Evolutionary conservation across 2,329 filamentous ascomycete genomes (phyloP), one percentile per base, ranked within the genome.

Genomic region (Xylaria sp.): DNA sequence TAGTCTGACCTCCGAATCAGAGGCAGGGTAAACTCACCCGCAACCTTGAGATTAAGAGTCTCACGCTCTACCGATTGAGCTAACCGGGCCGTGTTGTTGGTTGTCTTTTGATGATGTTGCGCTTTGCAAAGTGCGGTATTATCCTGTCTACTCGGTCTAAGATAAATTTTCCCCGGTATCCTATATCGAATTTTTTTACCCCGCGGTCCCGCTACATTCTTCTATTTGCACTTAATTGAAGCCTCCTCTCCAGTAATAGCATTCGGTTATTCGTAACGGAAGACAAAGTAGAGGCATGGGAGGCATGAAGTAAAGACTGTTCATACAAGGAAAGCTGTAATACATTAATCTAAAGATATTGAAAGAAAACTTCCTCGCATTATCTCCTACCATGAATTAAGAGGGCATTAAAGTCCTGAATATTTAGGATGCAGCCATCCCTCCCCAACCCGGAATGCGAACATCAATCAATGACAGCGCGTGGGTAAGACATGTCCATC

Each of bases 51-150:
- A 86, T 84, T 82, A 83, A 83, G 88, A 90, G 88, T 89, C 87
- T 89, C 84, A 89, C 87, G 87, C 87, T 90, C 87, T 90, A 89
- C 86, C 85, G 85, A 88, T 88, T 88, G 86, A 88, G 86, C 86
- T 88, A 89, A 83, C 84, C 83, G 80, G 83, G 83, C 83, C 20
- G 11, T 45, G 10, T 22, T 63, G 29, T 36, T 63, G 53, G 44
- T n/a, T 33, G 11, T 10, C n/a, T n/a, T n/a, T n/a, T n/a, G n/a
- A n/a, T n/a, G n/a, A n/a, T n/a, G n/a, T n/a, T n/a, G n/a, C 1
- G 2, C 1, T 20, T 1, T 2, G 17, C 36, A 60, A 60, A 54
- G 20, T 11, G 20, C 42, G 17, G 13, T 5, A 4, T 38, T 50
- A 45, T 47, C 17, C 11, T 11, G 2, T 2, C 3, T 11, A 20